A percentile compares a stretch with the other conserved stretches of the same genome.
These are phyloP conservation scores for Suillus hirtellus DNA, from an alignment of 768 basidiomycete species.

Conservation along the genomic window DNA sequence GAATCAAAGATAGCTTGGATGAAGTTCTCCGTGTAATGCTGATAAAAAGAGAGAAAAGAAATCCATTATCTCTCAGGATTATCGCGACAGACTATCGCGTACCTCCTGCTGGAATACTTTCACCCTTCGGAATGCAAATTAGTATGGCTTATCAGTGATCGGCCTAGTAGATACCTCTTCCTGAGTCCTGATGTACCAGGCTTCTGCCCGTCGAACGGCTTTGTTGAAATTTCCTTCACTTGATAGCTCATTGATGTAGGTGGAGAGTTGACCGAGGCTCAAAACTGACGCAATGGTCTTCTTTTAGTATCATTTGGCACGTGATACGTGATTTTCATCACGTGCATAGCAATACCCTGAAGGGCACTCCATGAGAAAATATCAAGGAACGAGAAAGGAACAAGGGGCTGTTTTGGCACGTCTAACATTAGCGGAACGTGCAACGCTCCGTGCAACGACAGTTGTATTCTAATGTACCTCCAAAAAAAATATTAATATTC, in stretches of 20 bases:
- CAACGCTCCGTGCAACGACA: background rate
- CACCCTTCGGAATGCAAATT: constrained; percentile 55
- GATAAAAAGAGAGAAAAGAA: constrained; percentile 14
- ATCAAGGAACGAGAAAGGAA: background rate
- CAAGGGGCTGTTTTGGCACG: background rate
- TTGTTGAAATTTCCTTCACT: constrained; percentile 74
- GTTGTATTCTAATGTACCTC: background rate
- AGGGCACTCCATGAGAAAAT: background rate
- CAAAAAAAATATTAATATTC: background rate
- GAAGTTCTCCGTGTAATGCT: constrained; percentile 99
- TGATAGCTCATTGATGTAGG: constrained; percentile 40
- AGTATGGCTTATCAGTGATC: constrained; percentile 22
- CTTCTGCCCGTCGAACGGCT: constrained; percentile 91
- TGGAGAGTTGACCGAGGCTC: constrained; percentile 9
- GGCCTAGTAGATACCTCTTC: constrained; percentile 63
- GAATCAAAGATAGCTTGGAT: constrained; percentile 92
- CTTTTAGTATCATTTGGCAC: constrained; percentile 19
- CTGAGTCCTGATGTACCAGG: constrained; percentile 97
- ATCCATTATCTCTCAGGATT: constrained; percentile 16
- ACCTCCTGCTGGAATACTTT: constrained; percentile 98
- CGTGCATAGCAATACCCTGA: constrained; percentile 10
- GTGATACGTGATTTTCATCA: constrained; percentile 13
- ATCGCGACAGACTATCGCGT: constrained; percentile 22
- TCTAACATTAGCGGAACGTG: background rate
- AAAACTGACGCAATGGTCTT: background rate